Evolutionary conservation across 2,329 filamentous ascomycete species (phyloP).

Genomic region (Cyphellophora europaea): DNA sequence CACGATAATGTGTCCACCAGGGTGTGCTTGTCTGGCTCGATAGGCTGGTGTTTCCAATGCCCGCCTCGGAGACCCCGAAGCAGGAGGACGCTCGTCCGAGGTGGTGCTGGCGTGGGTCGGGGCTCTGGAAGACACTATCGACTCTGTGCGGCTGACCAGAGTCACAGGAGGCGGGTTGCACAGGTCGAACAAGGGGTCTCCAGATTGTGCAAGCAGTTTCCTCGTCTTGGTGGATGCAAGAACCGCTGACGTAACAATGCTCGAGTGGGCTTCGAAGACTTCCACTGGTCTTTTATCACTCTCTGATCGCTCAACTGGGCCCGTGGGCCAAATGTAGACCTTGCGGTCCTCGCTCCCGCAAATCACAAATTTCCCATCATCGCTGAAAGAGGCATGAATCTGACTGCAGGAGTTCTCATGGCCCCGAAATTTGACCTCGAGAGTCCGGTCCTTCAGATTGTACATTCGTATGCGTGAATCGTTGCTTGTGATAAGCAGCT

Average conservation of each 20-base stretch:
- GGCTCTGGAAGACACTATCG: constrained; percentile 39
- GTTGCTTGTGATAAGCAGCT: constrained; percentile 85
- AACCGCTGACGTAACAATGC: constrained; percentile 80
- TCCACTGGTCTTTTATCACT: constrained; percentile 73
- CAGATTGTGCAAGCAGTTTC: constrained; percentile 67
- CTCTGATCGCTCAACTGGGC: constrained; percentile 35
- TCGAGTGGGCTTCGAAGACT: constrained; percentile 80
- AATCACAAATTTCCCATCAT: constrained; percentile 76
- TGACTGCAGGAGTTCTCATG: constrained; percentile 86
- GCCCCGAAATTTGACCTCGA: constrained; percentile 85
- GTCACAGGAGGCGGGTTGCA: constrained; percentile 91
- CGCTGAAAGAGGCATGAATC: constrained; percentile 80
- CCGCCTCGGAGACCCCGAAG: constrained; percentile 24
- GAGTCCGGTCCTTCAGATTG: constrained; percentile 70
- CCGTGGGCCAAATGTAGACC: constrained; percentile 82
- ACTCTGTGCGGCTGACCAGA: constrained; percentile 65
- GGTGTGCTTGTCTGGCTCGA: constrained; percentile 63
- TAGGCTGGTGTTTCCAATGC: constrained; percentile 68
- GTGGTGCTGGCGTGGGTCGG: constrained; percentile 28
- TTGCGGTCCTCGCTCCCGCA: constrained; percentile 88
- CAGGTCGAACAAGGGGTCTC: constrained; percentile 89
- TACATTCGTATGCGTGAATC: constrained; percentile 89
- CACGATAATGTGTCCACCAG: constrained; percentile 79
- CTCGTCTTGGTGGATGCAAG: constrained; percentile 74
- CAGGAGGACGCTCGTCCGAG: constrained; percentile 19